phyloP scores from a whole-genome alignment of 192 early-diverging fungal genomes.

The Backusella sp. region DNA sequence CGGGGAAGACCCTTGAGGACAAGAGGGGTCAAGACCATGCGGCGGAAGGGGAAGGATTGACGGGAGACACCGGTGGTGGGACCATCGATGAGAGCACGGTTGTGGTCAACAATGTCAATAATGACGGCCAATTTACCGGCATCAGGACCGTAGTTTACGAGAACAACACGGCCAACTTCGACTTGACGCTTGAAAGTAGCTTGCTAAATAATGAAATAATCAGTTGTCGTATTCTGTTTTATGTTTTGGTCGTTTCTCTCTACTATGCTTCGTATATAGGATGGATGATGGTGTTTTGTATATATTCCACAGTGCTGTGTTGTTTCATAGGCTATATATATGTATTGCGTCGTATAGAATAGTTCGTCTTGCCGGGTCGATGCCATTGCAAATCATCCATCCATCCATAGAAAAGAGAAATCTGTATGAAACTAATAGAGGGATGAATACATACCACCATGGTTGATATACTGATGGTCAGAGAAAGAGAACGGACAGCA shows the following conservation, averaged over 20 bases:
- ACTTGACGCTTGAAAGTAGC: constrained; percentile 86
- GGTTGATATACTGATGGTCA: constrained; percentile 29
- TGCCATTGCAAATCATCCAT: not conserved
- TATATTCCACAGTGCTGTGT: not conserved
- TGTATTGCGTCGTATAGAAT: not conserved
- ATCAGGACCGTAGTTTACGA: constrained; percentile 91
- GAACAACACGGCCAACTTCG: constrained; percentile 97
- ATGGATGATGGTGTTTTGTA: not conserved
- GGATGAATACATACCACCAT: constrained; percentile 27
- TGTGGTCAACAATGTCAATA: constrained; percentile 99
- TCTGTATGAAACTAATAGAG: not conserved
- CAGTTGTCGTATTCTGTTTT: not conserved
- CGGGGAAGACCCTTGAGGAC: constrained; percentile 84
- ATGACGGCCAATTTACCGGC: constrained; percentile 97
- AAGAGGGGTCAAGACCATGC: constrained; percentile 86
- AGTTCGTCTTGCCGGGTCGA: not conserved
- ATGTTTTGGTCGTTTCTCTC: not conserved
- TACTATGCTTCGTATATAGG: not conserved
- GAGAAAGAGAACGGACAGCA: constrained; percentile 21
- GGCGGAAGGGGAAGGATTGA: constrained; percentile 85
- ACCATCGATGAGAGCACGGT: constrained; percentile 94
- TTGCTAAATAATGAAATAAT: constrained; percentile 24
- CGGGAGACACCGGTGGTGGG: constrained; percentile 93
- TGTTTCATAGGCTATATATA: too few species aligned
- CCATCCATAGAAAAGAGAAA: not conserved